These are phyloP conservation scores for Monosporascus cannonballus DNA, from an alignment of 2,329 filamentous ascomycete species.

Conservation along the genomic window DNA sequence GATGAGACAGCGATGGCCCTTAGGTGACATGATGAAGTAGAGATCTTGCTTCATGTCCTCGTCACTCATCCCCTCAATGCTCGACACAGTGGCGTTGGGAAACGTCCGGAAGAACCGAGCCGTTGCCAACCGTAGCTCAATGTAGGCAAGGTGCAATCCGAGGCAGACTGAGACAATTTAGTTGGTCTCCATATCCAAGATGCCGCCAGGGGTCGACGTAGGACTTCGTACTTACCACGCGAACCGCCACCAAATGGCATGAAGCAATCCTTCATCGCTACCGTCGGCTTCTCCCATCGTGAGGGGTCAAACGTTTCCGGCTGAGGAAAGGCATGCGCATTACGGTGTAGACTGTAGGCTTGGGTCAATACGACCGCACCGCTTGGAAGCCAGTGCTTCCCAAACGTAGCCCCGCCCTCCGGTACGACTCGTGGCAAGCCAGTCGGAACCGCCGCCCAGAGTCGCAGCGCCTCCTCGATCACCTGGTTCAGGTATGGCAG, in stretches of 20 bases:
- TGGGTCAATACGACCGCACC: slow-evolving; percentile 30
- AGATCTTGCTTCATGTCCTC: slow-evolving; percentile 22
- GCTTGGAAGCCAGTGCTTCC: slow-evolving; percentile 27
- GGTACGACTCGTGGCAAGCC: slow-evolving; percentile 28
- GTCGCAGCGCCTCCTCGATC: slow-evolving; percentile 24
- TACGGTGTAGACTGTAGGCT: slow-evolving; percentile 33
- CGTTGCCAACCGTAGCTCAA: slow-evolving; percentile 44
- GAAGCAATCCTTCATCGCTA: slow-evolving; percentile 19
- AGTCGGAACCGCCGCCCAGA: slow-evolving; percentile 26
- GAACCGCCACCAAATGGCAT: slow-evolving; percentile 25
- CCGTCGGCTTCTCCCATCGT: slow-evolving; percentile 18
- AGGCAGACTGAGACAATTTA: slow-evolving; percentile 33
- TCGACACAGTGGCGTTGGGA: slow-evolving; percentile 21
- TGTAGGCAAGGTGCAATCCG: slow-evolving; percentile 47
- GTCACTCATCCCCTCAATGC: slow-evolving; percentile 22
- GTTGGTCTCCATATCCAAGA: slow-evolving; percentile 26
- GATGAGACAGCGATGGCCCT: slow-evolving; percentile 22
- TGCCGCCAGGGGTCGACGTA: slow-evolving; percentile 10
- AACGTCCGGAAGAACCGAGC: slow-evolving; percentile 40
- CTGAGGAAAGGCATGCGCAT: slow-evolving; percentile 28
- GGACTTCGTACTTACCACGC: slow-evolving; percentile 9
- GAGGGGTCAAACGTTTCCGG: slow-evolving; percentile 24
- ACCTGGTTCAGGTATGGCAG: slow-evolving; percentile 28
- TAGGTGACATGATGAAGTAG: slow-evolving; percentile 23
- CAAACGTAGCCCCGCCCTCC: slow-evolving; percentile 23